Percentiles rank a stretch among this genome's conserved stretches.
Evolutionary conservation across 768 basidiomycete species (phyloP).

Genomic region (Boletus fagicola): DNA sequence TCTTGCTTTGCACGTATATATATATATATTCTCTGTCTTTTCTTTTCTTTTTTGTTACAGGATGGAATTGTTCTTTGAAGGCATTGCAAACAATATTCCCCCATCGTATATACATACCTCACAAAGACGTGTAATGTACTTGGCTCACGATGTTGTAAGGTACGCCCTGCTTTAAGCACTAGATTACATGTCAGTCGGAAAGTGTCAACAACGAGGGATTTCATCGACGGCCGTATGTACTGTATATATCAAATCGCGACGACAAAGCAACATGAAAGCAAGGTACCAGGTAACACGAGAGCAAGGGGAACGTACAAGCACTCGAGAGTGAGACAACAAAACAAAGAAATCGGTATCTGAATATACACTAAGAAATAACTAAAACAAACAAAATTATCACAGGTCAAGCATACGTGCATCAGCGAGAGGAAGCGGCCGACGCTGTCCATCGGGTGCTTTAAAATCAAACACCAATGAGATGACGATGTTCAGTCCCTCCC

Average conservation of each 20-base stretch:
- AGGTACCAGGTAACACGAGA: neutral
- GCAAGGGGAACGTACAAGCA: too few relatives aligned
- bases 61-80: conserved; percentile 12
- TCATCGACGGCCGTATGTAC: neutral
- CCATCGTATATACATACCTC: conserved; percentile 25
- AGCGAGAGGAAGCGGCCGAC: conserved; percentile 29
- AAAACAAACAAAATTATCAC: conserved; percentile 4
- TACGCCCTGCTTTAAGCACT: conserved; percentile 13
- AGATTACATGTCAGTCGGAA: conserved; percentile 15
- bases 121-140: conserved; percentile 25
- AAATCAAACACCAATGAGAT: conserved; percentile 25
- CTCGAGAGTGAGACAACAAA: neutral
- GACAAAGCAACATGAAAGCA: conserved; percentile 6
- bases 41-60: conserved; percentile 3
- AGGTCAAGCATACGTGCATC: conserved; percentile 34
- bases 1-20: conserved; percentile 6
- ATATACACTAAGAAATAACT: neutral
- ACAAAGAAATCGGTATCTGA: neutral
- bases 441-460: conserved; percentile 37
- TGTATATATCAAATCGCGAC: neutral
- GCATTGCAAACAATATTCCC: conserved; percentile 20
- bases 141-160: conserved; percentile 17
- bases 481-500: conserved; percentile 8
- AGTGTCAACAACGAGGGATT: neutral
- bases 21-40: neutral